Conservation (phyloP, 768 basidiomycete species). For the Lactifluus echinatus region DNA sequence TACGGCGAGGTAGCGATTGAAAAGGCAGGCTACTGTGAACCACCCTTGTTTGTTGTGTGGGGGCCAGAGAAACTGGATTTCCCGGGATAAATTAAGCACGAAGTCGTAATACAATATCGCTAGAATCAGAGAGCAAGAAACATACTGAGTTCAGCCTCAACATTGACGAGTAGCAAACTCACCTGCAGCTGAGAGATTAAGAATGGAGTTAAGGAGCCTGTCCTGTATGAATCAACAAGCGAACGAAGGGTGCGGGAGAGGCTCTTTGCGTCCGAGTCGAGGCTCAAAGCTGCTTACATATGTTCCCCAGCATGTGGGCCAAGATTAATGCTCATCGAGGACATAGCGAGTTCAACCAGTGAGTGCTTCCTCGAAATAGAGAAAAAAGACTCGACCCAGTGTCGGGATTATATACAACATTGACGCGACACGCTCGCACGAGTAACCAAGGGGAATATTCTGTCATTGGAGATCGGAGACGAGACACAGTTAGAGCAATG, state of each 20-base stretch:
- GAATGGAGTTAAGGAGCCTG: slow-evolving; percentile 5
- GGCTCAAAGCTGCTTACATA: background rate
- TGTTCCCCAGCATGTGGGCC: no score
- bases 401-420: no score
- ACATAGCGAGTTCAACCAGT: no score
- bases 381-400: no score
- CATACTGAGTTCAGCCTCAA: background rate
- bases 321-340: no score
- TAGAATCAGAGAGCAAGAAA: background rate
- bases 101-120: slow-evolving; percentile 28
- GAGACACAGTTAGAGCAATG: no score
- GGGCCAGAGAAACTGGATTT: slow-evolving; percentile 39
- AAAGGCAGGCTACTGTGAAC: slow-evolving; percentile 38
- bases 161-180: background rate
- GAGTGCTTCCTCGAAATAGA: no score
- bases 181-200: background rate
- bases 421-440: no score
- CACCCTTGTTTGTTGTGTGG: slow-evolving; percentile 27
- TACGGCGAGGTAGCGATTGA: slow-evolving; percentile 42
- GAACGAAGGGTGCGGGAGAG: background rate
- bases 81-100: slow-evolving; percentile 26
- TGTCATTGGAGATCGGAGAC: no score
- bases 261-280: no score
- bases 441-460: no score
- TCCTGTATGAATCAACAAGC: background rate